phyloP scores from a whole-genome alignment of 371 early-diverging fungal genomes.

The Phascolomyces articulosus region DNA sequence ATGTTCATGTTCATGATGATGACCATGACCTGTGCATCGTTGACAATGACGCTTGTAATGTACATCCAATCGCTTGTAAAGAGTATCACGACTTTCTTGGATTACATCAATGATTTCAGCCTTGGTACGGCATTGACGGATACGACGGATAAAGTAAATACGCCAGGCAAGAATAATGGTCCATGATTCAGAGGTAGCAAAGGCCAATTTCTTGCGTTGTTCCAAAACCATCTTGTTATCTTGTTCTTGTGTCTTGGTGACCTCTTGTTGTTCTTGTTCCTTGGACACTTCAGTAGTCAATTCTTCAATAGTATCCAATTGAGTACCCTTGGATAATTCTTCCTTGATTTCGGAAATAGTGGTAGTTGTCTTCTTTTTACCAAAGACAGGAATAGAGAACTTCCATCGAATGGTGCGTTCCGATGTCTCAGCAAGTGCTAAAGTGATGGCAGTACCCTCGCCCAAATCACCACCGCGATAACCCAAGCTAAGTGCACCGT shows the following conservation, averaged over 20 bases:
- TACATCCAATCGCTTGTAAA: conserved; percentile 36
- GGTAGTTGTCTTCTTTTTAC: conserved; percentile 21
- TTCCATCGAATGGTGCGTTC: conserved; percentile 33
- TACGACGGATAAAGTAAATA: conserved; percentile 32
- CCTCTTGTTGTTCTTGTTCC: conserved; percentile 20
- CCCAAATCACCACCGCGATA: conserved; percentile 9
- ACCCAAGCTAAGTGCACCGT: conserved; percentile 30
- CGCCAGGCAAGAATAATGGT: conserved; percentile 41
- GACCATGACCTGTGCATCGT: no score
- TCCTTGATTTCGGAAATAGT: no score
- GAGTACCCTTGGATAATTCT: conserved; percentile 13
- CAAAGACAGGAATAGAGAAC: conserved; percentile 44
- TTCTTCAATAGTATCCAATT: conserved; percentile 28
- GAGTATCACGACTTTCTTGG: conserved; percentile 32
- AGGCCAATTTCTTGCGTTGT: background rate
- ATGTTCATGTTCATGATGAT: no score
- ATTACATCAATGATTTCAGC: conserved; percentile 24
- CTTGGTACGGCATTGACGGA: conserved; percentile 35
- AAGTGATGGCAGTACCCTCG: conserved; percentile 2
- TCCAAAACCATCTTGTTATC: conserved; percentile 3
- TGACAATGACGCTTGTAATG: conserved; percentile 31
- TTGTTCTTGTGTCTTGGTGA: no score
- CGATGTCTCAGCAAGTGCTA: conserved; percentile 1
- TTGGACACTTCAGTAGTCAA: conserved; percentile 12
- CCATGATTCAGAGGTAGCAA: conserved; percentile 30